phyloP scores from a whole-genome alignment of 108 stramenopile genomes.

The Conticribra weissflogii region DNA sequence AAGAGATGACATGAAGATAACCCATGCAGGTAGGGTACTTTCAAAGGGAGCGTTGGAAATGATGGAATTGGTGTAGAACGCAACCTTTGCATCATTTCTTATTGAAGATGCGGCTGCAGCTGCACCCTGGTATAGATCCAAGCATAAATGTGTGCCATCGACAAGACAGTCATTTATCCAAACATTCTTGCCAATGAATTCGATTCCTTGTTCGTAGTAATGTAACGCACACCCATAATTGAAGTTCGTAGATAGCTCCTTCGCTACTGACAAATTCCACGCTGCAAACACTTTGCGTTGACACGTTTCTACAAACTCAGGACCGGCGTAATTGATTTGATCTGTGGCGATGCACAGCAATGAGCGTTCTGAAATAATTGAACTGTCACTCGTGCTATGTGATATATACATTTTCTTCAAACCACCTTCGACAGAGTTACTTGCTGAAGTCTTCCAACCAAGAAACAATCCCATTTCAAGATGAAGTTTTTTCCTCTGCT shows the following conservation, averaged over 20 bases:
- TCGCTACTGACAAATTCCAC: slow-evolving; percentile 8
- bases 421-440: slow-evolving; percentile 1
- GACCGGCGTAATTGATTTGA: slow-evolving; percentile 8
- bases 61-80: no score
- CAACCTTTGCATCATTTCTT: no score
- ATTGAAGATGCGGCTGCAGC: no score
- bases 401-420: background rate
- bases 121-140: no score
- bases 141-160: no score
- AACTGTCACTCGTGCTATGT: background rate
- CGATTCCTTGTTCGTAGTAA: slow-evolving; percentile 18
- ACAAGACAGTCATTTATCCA: no score
- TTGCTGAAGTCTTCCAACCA: background rate
- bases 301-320: background rate
- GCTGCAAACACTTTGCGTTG: slow-evolving; percentile 1
- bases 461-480: slow-evolving; percentile 7
- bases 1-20: no score
- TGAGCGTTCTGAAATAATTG: background rate
- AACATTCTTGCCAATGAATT: no score
- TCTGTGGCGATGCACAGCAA: slow-evolving; percentile 7
- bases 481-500: slow-evolving; percentile 6
- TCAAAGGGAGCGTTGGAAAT: no score
- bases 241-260: background rate
- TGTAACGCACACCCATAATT: slow-evolving; percentile 2
- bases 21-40: no score